Evolutionary conservation across 2,329 filamentous ascomycete genomes (phyloP).

Genomic region (Thielaviopsis populi): DNA sequence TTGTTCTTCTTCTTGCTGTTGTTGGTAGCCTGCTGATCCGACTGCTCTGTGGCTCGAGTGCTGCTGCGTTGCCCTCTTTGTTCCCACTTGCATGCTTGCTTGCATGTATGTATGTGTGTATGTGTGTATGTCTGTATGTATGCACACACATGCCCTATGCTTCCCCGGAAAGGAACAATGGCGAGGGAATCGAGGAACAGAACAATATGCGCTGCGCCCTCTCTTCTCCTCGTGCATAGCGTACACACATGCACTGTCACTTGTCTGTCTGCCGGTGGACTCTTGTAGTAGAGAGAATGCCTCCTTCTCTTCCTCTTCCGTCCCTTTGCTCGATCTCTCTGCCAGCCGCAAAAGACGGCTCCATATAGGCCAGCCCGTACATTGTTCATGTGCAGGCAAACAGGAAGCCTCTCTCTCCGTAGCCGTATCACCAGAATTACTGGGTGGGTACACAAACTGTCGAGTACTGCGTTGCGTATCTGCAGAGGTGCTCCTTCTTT

Average conservation of each 20-base stretch:
- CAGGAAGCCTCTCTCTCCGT: background rate
- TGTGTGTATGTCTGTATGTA: too few species aligned
- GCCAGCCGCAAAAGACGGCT: background rate
- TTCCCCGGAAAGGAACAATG: background rate
- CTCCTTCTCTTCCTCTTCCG: background rate
- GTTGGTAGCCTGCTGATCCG: background rate
- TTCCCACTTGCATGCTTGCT: background rate
- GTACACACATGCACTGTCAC: too few species aligned
- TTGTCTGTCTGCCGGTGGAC: too few species aligned
- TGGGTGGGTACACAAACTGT: background rate
- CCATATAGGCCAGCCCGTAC: background rate
- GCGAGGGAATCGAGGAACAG: background rate
- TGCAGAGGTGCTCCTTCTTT: background rate
- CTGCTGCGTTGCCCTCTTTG: background rate
- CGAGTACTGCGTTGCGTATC: slow-evolving; percentile 2
- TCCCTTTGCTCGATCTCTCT: background rate
- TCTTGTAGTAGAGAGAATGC: background rate
- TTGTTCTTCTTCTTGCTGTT: background rate
- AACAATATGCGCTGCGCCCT: background rate
- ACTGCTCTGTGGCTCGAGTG: background rate
- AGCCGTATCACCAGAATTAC: background rate
- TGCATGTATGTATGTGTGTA: too few species aligned
- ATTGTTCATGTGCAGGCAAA: background rate
- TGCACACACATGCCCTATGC: background rate
- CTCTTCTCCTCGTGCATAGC: too few species aligned